Evolutionary conservation across 2,329 filamentous ascomycete genomes (phyloP).

Genomic region (Stachybotrys echinatus): DNA sequence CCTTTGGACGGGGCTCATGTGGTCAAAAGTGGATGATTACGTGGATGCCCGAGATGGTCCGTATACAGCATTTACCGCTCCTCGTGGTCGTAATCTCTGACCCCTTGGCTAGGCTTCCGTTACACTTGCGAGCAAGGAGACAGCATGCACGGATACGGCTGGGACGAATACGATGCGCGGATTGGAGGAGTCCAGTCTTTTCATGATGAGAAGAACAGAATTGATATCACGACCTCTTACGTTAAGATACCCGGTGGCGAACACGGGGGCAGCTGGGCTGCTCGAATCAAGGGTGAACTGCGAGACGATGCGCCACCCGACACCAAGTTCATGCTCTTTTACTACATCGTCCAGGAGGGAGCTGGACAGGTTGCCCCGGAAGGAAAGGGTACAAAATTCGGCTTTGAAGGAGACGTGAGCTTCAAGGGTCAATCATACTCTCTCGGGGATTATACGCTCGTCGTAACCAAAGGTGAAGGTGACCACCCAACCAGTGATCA

Average conservation of each 20-base stretch:
- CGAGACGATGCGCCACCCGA: slow-evolving; percentile 61
- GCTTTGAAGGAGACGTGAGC: slow-evolving; percentile 56
- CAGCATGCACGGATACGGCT: slow-evolving; percentile 91
- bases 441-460: slow-evolving; percentile 75
- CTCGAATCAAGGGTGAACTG: slow-evolving; percentile 76
- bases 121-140: slow-evolving; percentile 96
- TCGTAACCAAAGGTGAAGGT: slow-evolving; percentile 65
- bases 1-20: slow-evolving; percentile 78
- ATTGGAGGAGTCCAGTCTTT: slow-evolving; percentile 85
- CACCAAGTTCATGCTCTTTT: slow-evolving; percentile 72
- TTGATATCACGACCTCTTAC: slow-evolving; percentile 91
- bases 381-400: slow-evolving; percentile 43
- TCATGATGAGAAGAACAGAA: slow-evolving; percentile 78
- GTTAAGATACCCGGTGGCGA: slow-evolving; percentile 84
- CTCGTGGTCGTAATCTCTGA: no score
- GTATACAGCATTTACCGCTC: no score
- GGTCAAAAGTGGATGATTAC: slow-evolving; percentile 81
- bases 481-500: slow-evolving; percentile 60
- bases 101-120: slow-evolving; percentile 59
- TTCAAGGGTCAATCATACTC: slow-evolving; percentile 65
- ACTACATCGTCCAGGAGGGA: slow-evolving; percentile 79
- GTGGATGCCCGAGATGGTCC: slow-evolving; percentile 68
- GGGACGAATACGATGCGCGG: slow-evolving; percentile 93
- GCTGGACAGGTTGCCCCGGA: slow-evolving; percentile 57
- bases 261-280: slow-evolving; percentile 88